These are phyloP conservation scores for Daldinia concentrica DNA, from an alignment of 495 filamentous ascomycete species.

Conservation along the genomic window DNA sequence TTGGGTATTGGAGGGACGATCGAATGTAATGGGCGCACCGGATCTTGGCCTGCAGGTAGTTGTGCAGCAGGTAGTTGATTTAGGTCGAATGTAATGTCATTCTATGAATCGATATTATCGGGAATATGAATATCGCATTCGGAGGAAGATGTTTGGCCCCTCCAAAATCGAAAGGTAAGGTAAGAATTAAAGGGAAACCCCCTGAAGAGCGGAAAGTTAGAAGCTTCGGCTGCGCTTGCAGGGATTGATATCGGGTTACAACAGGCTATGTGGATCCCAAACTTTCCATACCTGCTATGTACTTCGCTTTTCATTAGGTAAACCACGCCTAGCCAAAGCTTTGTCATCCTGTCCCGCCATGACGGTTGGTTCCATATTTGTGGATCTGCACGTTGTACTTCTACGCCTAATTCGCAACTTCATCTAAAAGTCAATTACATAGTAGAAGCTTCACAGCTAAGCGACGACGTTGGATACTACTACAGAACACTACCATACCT, in stretches of 20 bases:
- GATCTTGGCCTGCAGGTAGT: constrained; percentile 35
- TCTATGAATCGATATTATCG: constrained; percentile 40
- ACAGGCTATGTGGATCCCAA: neutral
- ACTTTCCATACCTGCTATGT: neutral
- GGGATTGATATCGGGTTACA: constrained; percentile 12
- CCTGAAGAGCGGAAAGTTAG: constrained; percentile 27
- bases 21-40: constrained; percentile 43
- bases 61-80: constrained; percentile 11
- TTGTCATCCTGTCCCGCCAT: neutral
- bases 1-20: constrained; percentile 41
- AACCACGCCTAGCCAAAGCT: neutral
- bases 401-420: neutral
- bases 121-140: constrained; percentile 60
- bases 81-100: constrained; percentile 6
- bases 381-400: neutral
- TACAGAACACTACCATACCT: neutral
- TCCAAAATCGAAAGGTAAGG: constrained; percentile 63
- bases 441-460: neutral
- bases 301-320: neutral
- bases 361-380: neutral
- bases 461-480: neutral
- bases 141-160: constrained; percentile 84
- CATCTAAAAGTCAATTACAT: constrained; percentile 1
- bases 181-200: constrained; percentile 9
- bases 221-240: constrained; percentile 30